Base-by-base conservation (phyloP, 306 rosid species). In the Geum urbanum region DNA sequence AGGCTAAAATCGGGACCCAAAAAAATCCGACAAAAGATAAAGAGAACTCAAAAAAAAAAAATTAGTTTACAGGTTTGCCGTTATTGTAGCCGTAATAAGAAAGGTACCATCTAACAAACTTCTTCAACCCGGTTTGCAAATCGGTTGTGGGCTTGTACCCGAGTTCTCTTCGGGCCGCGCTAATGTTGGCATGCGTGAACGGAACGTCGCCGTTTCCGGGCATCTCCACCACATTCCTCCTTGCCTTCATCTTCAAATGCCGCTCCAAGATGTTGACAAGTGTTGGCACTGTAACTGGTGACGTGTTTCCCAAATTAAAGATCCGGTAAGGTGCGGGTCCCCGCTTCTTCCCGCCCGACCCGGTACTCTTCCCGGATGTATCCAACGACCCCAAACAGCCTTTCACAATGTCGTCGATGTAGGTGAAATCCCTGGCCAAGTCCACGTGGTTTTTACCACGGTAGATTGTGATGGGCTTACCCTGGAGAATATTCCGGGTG, bases 191-290 rank as follows among this genome's bases (percentile, higher is more conserved):
- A 46, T 89, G 98, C 0, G 98, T 92, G 51, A 78, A 92, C 13
- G 96, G 98, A 67, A 92, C 98, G 82, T 92, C 96, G 12, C 98
- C 95, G 87, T 92, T 92, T 77, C 96, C 98, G 0, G 95, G 96
- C 98, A 92, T 92, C 1, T 92, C 98, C 72, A 92, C 86, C 0
- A 87, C 5, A 16, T 83, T 86, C 85, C 84, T 84, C 92, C 86
- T 92, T 3, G 98, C 98, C 76, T 88, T 87, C 64, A 55, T 81
- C 80, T 89, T 89, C 96, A 92, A 82, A 56, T 87, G 89, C 11
- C 81, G 49, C 76, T 92, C 98, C 39, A 92, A 44, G 3, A 92
- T 92, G 22, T 80, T 79, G 47, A 92, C 98, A 0, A 92, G 77
- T 6, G 86, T 79, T 7, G 96, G 98, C 4, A 92, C 98, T 0